Evolutionary conservation across 768 basidiomycete species (phyloP), one percentile per base, ranked within the genome.

Genomic region (Sporobolomyces roseus): DNA sequence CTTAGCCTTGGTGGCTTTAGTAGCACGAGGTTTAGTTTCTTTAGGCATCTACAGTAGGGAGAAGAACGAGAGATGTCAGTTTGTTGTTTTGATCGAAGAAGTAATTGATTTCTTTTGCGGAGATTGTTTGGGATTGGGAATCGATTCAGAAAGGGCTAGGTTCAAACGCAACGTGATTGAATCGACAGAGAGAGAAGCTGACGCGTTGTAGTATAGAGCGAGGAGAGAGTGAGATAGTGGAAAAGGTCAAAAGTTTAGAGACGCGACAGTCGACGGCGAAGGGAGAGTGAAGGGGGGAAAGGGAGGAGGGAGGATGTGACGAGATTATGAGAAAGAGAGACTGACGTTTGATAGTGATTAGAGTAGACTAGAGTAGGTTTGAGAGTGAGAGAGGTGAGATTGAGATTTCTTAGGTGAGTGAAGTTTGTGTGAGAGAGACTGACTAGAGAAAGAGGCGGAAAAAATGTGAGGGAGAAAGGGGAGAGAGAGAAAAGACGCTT

Each of bases 1-100:
- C 61, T 66, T 66, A 56, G 66, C 50, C 60, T 64, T 62, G 46
- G 58, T 21, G 30, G 54, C 48, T 61, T 63, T 64, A 51, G 53
- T 25, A 2, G 68, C 59, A 41, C 61, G 65, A 62, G 69, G 51
- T 63, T 73, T 66, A 32, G 68, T 12, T 53, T 74, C 72, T 69
- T 70, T 74, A 48, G 72, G 68, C 72, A 74, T 74, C 62, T 69
- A 43, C 33, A 2, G 3, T 4, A 36, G 32, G 30, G 14, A 41
- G 23, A 23, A 16, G 25, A 23, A 13, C 29, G 32, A 29, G 25
- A 33, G 38, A 27, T 21, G 56, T 43, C 23, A 45, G 38, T 43
- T 17, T 27, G 27, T 45, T 58, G 56, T 45, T 43, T 58, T 55
- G 54, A 10, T 25, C n/a, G n/a, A n/a, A n/a, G n/a, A n/a, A n/a